phyloP scores from a whole-genome alignment of 2,329 filamentous ascomycete genomes.

The Aureobasidium zeae region DNA sequence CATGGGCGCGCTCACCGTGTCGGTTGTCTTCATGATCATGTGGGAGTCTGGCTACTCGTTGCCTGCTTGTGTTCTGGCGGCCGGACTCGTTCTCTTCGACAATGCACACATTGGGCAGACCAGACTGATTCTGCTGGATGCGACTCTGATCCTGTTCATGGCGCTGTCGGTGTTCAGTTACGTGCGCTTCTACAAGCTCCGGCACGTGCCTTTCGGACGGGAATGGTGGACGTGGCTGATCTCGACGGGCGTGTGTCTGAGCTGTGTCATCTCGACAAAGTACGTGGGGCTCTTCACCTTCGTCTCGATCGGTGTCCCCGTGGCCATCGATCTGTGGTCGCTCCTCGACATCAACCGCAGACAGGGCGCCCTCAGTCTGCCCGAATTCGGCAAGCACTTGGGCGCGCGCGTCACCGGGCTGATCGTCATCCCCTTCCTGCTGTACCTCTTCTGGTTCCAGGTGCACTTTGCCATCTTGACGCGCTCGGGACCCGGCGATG shows the following conservation, averaged over 20 bases:
- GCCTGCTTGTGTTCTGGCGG: slow-evolving; percentile 79
- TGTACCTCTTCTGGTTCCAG: slow-evolving; percentile 99
- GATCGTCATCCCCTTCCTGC: slow-evolving; percentile 85
- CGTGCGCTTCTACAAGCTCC: slow-evolving; percentile 93
- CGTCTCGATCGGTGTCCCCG: slow-evolving; percentile 89
- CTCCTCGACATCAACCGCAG: slow-evolving; percentile 80
- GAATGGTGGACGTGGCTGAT: slow-evolving; percentile 99
- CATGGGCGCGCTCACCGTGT: slow-evolving; percentile 83
- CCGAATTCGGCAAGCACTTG: slow-evolving; percentile 82
- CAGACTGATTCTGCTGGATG: slow-evolving; percentile 85
- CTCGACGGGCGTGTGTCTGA: slow-evolving; percentile 85
- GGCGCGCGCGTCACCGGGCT: slow-evolving; percentile 75
- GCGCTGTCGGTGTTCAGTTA: slow-evolving; percentile 88
- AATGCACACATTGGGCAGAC: slow-evolving; percentile 98
- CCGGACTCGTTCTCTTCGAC: slow-evolving; percentile 83
- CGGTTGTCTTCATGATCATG: slow-evolving; percentile 95
- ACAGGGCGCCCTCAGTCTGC: slow-evolving; percentile 68
- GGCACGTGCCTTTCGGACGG: slow-evolving; percentile 77
- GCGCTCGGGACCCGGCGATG: slow-evolving; percentile 85
- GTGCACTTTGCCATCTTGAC: slow-evolving; percentile 89
- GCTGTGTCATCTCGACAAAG: slow-evolving; percentile 97
- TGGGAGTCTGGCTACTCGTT: slow-evolving; percentile 98
- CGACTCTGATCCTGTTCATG: slow-evolving; percentile 91
- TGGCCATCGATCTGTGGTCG: slow-evolving; percentile 90
- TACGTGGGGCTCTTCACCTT: slow-evolving; percentile 97